Conservation (phyloP, 2,329 filamentous ascomycete genomes). For the Penicillium sp. region DNA sequence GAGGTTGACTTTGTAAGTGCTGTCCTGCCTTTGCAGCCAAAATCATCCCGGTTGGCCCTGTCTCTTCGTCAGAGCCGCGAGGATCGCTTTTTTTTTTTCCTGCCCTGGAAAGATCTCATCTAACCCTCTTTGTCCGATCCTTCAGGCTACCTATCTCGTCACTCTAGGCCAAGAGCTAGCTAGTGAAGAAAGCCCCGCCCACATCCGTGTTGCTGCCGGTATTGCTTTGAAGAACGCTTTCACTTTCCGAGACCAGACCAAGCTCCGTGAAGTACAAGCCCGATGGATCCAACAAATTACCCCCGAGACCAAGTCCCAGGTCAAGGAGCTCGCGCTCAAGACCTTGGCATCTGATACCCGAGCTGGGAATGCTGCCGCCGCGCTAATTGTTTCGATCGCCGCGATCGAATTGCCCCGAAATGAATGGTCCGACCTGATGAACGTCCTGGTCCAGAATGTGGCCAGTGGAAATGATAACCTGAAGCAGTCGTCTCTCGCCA, state of each 20-base stretch:
- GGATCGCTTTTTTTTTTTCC: neutral
- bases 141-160: conserved; percentile 81
- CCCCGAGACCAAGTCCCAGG: conserved; percentile 71
- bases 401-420: conserved; percentile 87
- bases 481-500: conserved; percentile 88
- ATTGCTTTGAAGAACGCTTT: conserved; percentile 98
- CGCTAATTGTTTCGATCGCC: conserved; percentile 92
- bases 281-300: conserved; percentile 88
- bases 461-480: conserved; percentile 78
- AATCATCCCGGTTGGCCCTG: too few relatives aligned
- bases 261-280: conserved; percentile 82
- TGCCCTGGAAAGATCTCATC: conserved; percentile 15
- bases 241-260: conserved; percentile 80
- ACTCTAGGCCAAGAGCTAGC: conserved; percentile 91
- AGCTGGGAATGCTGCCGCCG: conserved; percentile 82
- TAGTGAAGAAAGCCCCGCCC: conserved; percentile 74
- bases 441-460: conserved; percentile 82
- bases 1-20: conserved; percentile 86
- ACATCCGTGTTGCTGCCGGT: conserved; percentile 90
- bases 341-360: conserved; percentile 78
- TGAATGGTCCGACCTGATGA: conserved; percentile 91
- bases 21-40: conserved; percentile 10
- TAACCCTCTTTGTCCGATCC: conserved; percentile 19
- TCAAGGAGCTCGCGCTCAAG: conserved; percentile 86
- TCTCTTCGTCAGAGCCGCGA: neutral